phyloP scores from a whole-genome alignment of 768 basidiomycete species.

The Termitomyces sp. region DNA sequence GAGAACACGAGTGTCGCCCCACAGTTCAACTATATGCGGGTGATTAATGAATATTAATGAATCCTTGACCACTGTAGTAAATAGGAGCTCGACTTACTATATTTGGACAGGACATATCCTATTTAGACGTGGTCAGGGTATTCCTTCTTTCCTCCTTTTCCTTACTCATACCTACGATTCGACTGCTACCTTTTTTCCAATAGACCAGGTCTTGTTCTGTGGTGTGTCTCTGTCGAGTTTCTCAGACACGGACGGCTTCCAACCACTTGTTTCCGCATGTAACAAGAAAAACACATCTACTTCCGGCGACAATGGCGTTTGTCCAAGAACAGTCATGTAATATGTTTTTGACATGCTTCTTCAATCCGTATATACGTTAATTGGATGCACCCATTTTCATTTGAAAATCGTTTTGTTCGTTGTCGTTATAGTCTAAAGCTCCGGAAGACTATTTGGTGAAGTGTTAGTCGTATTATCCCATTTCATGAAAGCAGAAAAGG shows the following conservation, averaged over 20 bases:
- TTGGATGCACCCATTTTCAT: background rate
- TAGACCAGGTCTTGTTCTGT: too few species aligned
- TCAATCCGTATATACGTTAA: background rate
- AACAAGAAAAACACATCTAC: background rate
- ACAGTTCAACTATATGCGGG: too few species aligned
- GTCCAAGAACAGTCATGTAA: background rate
- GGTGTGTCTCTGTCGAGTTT: too few species aligned
- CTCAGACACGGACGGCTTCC: too few species aligned
- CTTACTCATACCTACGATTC: too few species aligned
- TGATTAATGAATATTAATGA: too few species aligned
- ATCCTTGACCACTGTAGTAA: too few species aligned
- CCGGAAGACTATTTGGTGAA: background rate
- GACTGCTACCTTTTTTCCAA: too few species aligned
- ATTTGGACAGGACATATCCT: too few species aligned
- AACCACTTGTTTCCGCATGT: conserved; percentile 1
- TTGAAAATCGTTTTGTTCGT: background rate
- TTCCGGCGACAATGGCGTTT: background rate
- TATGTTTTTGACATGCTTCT: background rate
- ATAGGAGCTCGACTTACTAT: too few species aligned
- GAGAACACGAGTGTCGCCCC: background rate
- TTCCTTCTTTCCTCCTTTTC: too few species aligned
- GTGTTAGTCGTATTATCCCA: background rate
- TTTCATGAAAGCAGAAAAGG: background rate
- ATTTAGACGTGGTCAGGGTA: too few species aligned
- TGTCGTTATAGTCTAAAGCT: background rate